phyloP scores from a whole-genome alignment of 352 stramenopile species.

The Phytophthora kernoviae region DNA sequence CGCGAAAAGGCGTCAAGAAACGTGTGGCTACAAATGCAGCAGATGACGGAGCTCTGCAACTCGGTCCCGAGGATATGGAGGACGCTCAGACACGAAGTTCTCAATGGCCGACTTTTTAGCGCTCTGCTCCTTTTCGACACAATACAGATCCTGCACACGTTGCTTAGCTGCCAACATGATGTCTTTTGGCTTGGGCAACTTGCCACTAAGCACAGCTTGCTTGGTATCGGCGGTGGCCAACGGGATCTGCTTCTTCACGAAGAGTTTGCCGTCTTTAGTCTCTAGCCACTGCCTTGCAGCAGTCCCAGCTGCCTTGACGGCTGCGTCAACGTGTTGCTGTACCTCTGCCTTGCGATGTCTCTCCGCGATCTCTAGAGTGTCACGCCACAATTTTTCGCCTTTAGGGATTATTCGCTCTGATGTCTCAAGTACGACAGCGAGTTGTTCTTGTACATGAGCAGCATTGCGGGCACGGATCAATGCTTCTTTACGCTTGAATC shows the following conservation, averaged over 20 bases:
- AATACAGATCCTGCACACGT: conserved; percentile 45
- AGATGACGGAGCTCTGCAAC: conserved; percentile 23
- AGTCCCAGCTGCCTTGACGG: conserved; percentile 26
- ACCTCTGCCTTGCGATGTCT: conserved; percentile 41
- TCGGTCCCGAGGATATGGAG: conserved; percentile 35
- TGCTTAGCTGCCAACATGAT: conserved; percentile 48
- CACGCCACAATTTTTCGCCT: conserved; percentile 39
- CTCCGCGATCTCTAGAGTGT: conserved; percentile 44
- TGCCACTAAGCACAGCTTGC: conserved; percentile 46
- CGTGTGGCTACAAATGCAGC: conserved; percentile 23
- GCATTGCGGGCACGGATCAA: conserved; percentile 16
- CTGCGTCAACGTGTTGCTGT: conserved; percentile 30
- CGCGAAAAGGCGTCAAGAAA: too few species aligned
- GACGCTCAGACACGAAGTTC: conserved; percentile 29
- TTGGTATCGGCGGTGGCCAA: conserved; percentile 57
- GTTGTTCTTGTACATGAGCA: conserved; percentile 29
- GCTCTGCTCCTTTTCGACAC: conserved; percentile 37
- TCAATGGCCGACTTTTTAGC: conserved; percentile 41
- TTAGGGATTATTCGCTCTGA: conserved; percentile 31
- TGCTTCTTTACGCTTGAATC: conserved; percentile 45
- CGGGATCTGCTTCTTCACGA: conserved; percentile 57
- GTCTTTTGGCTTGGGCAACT: conserved; percentile 61
- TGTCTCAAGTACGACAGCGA: conserved; percentile 33
- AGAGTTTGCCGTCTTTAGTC: conserved; percentile 66
- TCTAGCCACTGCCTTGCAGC: conserved; percentile 50